Base-by-base conservation (phyloP, 2,329 filamentous ascomycete species). In the Venturia asperata region DNA sequence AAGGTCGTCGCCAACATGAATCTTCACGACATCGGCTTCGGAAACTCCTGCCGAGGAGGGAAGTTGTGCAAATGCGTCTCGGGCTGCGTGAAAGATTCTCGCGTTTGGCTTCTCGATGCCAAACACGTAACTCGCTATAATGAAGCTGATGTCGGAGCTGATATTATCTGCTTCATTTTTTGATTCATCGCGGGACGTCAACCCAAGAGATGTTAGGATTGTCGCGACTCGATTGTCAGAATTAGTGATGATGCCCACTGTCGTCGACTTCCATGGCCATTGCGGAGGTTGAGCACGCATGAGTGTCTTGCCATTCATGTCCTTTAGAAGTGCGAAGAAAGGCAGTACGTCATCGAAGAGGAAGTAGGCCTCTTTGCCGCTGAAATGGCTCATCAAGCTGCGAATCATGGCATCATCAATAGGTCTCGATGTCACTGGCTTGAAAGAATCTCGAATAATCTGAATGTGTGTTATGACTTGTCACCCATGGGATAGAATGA, bases 71-170 rank as follows among this genome's bases (percentile, higher is more conserved):
- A 81, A 70, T 76, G 84, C 74, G 0, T 71, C 68, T 56, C 80
- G 77, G 0, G 84, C 85, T 0, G 83, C 80, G 1, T 77, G 72
- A 67, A 88, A 89, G 1, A 88, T 86, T 2, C 71, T 68, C 10
- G 66, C 68, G 63, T 85, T 77, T 0, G 86, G 86, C 71, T 89
- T 89, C 68, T 84, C 83, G 30, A 75, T 71, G 0, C 85, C 85
- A 5, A 84, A 81, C 69, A 87, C 84, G 68, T 88, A 88, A 21
- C 85, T 87, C 71, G 87, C 80, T 67, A 83, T 82, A 7, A 82
- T 77, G 67, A 87, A 86, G 69, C 83, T 80, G 55, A 87, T 74
- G 65, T 82, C 79, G 19, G 66, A 45, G 42, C 68, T 68, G 19
- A 68, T 61, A 30, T 65, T 13, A 21, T n/a, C 47, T 47, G 3